These are phyloP conservation scores for Hibiscus syriacus DNA, from an alignment of 345 rosid species.

Conservation along the genomic window DNA sequence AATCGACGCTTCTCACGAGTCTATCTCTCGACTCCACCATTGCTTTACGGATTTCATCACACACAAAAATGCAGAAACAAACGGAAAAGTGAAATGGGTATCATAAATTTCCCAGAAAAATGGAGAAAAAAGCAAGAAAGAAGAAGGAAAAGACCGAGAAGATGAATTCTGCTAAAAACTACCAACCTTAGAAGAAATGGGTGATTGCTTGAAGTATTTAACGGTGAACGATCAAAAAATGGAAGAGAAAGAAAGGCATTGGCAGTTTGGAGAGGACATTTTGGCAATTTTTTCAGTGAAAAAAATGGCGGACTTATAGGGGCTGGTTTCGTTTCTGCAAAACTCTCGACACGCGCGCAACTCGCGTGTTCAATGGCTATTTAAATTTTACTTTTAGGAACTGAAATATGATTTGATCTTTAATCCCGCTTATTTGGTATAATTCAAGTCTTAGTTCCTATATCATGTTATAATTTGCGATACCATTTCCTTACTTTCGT, in stretches of 20 bases:
- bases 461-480: not conserved
- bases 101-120: not conserved
- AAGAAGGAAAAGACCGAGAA: not conserved
- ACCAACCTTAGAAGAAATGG: not conserved
- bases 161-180: not conserved
- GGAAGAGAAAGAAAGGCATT: not conserved
- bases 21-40: slow-evolving; percentile 78
- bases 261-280: not conserved
- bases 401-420: not conserved
- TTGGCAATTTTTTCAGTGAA: slow-evolving; percentile 23
- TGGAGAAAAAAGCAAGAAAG: not conserved
- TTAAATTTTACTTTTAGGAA: not conserved
- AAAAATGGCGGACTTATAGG: slow-evolving; percentile 29
- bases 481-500: no score
- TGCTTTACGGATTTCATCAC: no score
- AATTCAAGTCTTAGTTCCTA: not conserved
- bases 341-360: slow-evolving; percentile 8
- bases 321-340: not conserved
- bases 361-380: not conserved
- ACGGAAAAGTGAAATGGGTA: not conserved
- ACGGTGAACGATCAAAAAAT: not conserved
- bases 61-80: not conserved
- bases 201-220: not conserved
- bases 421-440: not conserved
- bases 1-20: slow-evolving; percentile 43